phyloP scores from a whole-genome alignment of 148 eudicot species.

The Rhododendron ovatum region DNA sequence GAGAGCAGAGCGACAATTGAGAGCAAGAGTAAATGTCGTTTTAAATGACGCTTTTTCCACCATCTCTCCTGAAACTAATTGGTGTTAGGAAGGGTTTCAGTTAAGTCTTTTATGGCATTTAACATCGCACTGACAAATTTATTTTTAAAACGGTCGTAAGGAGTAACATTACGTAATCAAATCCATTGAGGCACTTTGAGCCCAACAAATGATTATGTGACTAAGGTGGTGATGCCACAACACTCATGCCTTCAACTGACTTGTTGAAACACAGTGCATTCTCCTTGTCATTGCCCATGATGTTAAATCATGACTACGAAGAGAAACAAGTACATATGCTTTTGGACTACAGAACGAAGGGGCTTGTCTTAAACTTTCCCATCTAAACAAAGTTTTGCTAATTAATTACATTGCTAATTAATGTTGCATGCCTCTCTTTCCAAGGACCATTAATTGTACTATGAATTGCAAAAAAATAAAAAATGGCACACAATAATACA shows the following conservation, averaged over 20 bases:
- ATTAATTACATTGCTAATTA: neutral
- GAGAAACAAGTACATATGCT: neutral
- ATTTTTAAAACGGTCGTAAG: no score
- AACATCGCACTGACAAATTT: no score
- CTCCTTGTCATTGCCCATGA: neutral
- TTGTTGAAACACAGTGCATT: neutral
- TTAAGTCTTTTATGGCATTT: no score
- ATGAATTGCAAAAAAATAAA: neutral
- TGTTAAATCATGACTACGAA: neutral
- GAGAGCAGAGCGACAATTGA: neutral
- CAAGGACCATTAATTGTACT: neutral
- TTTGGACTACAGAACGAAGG: neutral
- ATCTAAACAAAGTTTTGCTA: neutral
- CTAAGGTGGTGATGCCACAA: neutral
- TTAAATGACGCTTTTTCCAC: no score
- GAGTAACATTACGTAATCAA: no score
- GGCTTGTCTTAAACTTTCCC: neutral
- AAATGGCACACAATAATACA: neutral
- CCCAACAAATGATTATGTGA: no score
- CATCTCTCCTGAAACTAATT: no score
- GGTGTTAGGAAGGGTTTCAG: no score
- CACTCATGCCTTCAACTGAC: neutral
- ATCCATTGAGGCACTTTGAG: accelerated
- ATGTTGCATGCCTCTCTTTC: neutral
- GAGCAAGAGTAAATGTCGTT: neutral